These are phyloP conservation scores for Cyclanthera cordifolia DNA, from an alignment of 306 rosid species.

Conservation along the genomic window DNA sequence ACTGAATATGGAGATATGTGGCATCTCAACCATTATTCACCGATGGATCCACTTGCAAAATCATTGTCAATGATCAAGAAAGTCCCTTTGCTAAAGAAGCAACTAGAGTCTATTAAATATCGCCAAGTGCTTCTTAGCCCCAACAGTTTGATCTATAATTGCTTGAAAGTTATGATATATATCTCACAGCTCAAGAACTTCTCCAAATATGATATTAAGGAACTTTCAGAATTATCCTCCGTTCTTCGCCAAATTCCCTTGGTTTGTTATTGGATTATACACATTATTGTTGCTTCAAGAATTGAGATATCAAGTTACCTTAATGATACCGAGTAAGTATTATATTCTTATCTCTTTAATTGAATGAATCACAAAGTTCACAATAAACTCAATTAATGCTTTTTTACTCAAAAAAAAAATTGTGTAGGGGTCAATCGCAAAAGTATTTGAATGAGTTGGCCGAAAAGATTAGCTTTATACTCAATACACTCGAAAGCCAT, in stretches of 20 bases:
- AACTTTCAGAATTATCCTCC: not conserved
- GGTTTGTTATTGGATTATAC: constrained; percentile 8
- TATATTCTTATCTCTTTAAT: not conserved
- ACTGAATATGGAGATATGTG: constrained; percentile 7
- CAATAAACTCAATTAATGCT: too few species aligned
- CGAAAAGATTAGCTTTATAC: not conserved
- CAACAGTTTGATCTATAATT: not conserved
- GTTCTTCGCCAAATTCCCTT: not conserved
- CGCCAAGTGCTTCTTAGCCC: not conserved
- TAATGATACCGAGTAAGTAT: not conserved
- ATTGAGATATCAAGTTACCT: not conserved
- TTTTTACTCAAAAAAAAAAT: too few species aligned
- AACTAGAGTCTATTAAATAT: not conserved
- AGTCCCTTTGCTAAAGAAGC: not conserved
- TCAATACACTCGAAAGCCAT: not conserved
- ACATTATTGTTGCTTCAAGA: not conserved
- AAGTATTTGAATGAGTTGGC: constrained; percentile 1
- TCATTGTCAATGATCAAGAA: not conserved
- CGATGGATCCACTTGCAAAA: not conserved
- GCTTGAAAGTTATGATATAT: not conserved
- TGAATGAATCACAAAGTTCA: too few species aligned
- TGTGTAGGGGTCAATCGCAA: constrained; percentile 8
- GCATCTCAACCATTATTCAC: constrained; percentile 8
- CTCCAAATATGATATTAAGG: not conserved
- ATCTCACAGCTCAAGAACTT: not conserved